Conservation (phyloP, 2,329 filamentous ascomycete species). For the Fusarium goolgardi region DNA sequence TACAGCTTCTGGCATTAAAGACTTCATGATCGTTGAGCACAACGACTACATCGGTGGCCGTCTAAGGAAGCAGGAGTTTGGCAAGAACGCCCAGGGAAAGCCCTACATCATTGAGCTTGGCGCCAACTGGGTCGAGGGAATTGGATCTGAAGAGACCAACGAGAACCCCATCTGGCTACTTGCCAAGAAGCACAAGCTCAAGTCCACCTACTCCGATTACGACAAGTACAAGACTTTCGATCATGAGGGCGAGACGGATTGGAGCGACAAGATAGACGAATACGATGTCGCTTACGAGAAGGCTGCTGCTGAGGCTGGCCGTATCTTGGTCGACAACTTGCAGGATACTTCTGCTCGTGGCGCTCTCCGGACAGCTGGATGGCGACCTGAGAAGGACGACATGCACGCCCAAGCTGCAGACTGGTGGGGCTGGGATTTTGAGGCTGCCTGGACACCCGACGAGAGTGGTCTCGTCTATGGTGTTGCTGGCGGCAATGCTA, state of each 20-base stretch:
- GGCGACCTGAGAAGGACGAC: conserved; percentile 65
- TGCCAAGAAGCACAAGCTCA: conserved; percentile 68
- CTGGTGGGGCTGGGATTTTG: conserved; percentile 70
- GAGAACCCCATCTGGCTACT: conserved; percentile 74
- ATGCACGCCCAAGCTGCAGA: conserved; percentile 67
- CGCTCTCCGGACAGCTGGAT: conserved; percentile 69
- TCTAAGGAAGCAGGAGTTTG: conserved; percentile 68
- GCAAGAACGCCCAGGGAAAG: conserved; percentile 59
- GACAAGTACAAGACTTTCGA: conserved; percentile 70
- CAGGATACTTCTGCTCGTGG: conserved; percentile 71
- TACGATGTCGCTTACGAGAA: conserved; percentile 60
- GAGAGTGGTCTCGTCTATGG: conserved; percentile 67
- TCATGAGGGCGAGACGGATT: conserved; percentile 65
- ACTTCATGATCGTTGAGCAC: conserved; percentile 75
- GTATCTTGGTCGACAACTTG: conserved; percentile 67
- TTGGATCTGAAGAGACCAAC: conserved; percentile 38
- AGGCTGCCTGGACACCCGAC: conserved; percentile 67
- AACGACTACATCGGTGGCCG: conserved; percentile 72
- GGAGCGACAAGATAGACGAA: conserved; percentile 60
- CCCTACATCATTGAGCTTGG: conserved; percentile 72
- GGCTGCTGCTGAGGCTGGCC: conserved; percentile 65
- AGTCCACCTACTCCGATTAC: conserved; percentile 69
- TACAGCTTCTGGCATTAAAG: conserved; percentile 67
- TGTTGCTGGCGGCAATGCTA: conserved; percentile 67
- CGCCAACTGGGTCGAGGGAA: conserved; percentile 69